Evolutionary conservation across 768 basidiomycete species (phyloP).

Genomic region (Lentinula lateritia): DNA sequence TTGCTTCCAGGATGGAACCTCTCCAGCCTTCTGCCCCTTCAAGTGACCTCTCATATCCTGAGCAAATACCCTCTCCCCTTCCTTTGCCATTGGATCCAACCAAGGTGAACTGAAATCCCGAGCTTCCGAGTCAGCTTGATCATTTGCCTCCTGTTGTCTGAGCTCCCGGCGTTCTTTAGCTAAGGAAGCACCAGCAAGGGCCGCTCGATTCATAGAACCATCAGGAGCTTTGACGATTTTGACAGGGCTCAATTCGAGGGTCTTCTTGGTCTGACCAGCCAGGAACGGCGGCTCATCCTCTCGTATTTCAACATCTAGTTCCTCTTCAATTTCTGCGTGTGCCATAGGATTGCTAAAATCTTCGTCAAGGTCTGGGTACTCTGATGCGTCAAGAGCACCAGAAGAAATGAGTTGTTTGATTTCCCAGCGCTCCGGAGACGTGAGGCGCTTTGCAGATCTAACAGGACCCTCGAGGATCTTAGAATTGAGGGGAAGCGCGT

Average conservation of each 20-base stretch:
- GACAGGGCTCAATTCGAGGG: slow-evolving; percentile 92
- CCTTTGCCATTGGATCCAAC: slow-evolving; percentile 96
- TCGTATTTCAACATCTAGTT: slow-evolving; percentile 93
- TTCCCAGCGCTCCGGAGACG: slow-evolving; percentile 98
- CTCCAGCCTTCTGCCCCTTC: slow-evolving; percentile 76
- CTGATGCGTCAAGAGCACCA: slow-evolving; percentile 85
- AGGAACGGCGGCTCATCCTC: slow-evolving; percentile 97
- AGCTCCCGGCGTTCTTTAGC: slow-evolving; percentile 95
- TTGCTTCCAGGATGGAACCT: slow-evolving; percentile 88
- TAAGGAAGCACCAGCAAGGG: slow-evolving; percentile 86
- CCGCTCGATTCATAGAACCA: slow-evolving; percentile 93
- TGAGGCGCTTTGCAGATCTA: slow-evolving; percentile 82
- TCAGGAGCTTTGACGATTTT: slow-evolving; percentile 99
- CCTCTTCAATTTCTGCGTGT: slow-evolving; percentile 89
- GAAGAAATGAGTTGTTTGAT: slow-evolving; percentile 98
- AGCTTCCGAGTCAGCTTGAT: slow-evolving; percentile 89
- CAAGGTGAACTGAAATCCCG: slow-evolving; percentile 95
- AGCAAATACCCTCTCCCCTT: slow-evolving; percentile 83
- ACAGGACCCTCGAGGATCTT: slow-evolving; percentile 47
- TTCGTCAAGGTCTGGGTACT: slow-evolving; percentile 91
- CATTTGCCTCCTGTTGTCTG: slow-evolving; percentile 91
- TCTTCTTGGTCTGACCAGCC: slow-evolving; percentile 92
- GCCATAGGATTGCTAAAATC: slow-evolving; percentile 73
- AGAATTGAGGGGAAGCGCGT: slow-evolving; percentile 73
- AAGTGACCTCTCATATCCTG: slow-evolving; percentile 84